Base-by-base conservation (phyloP, 352 stramenopile species). In the Phytopythium delawarense region DNA sequence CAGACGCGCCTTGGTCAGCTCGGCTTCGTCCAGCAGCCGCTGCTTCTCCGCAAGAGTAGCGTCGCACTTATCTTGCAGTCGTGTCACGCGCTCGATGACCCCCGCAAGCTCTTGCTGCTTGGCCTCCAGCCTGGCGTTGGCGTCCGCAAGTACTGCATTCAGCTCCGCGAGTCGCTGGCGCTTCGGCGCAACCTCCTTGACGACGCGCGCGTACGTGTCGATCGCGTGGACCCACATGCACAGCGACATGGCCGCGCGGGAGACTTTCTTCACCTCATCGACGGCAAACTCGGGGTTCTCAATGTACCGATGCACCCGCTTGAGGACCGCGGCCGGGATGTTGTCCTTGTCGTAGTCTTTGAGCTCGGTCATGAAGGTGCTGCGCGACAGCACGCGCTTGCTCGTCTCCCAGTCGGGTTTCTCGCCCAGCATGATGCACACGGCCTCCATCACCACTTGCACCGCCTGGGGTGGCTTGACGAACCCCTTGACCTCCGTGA, bases 181-280 rank as follows among this genome's bases (percentile, higher is more conserved):
- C 53, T 94, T 96, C 0, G 88, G 87, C 0, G 72, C 79, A 2
- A 96, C 87, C 54, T 94, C 81, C 62, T 89, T 87, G 58, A 78
- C 79, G 0, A 92, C 64, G 8, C 79, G 76, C 15, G 81, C 81
- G 35, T 96, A 96, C 12, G 85, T 91, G 58, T 92, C 76, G 28
- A 96, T 70, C 0, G 88, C 88, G 64, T 93, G 84, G 20, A 94
- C 82, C 86, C 86, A 96, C 85, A 94, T 96, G 32, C 88, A 96
- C 30, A 96, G 60, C n/a, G 81, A 91, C 76, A 88, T 88, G 3
- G 87, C 87, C 0, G 88, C 87, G 20, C 72, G 69, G 7, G 82
- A 94, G 7, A 93, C 84, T 57, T 95, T 92, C 63, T 82, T 90
- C 2, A 94, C 84, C 65, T 92, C 84, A 20, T 94, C 83, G 13